These are phyloP conservation scores for Tolypocladium capitatum DNA, from an alignment of 2,329 filamentous ascomycete species.

Conservation along the genomic window DNA sequence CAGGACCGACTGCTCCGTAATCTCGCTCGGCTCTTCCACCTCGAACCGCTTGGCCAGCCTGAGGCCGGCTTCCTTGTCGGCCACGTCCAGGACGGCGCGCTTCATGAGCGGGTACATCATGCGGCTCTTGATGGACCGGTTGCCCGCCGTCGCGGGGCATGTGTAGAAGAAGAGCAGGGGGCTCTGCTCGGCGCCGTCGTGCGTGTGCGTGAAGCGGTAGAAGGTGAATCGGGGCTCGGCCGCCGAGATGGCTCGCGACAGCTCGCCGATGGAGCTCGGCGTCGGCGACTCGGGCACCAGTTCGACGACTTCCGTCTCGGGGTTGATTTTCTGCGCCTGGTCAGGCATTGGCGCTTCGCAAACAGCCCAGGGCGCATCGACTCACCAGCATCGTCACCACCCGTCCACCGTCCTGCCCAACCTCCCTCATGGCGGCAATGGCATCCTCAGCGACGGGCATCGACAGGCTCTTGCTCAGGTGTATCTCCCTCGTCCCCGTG, in stretches of 20 bases:
- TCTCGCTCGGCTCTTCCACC: slow-evolving; percentile 53
- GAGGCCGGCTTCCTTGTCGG: slow-evolving; percentile 51
- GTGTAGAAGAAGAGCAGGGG: slow-evolving; percentile 74
- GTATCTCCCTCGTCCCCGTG: slow-evolving; percentile 46
- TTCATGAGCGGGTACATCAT: slow-evolving; percentile 74
- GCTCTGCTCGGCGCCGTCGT: slow-evolving; percentile 36
- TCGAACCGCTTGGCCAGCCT: slow-evolving; percentile 58
- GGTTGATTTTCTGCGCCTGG: slow-evolving; percentile 53
- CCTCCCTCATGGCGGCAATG: slow-evolving; percentile 45
- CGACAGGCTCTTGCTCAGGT: slow-evolving; percentile 41
- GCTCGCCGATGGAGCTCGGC: slow-evolving; percentile 41
- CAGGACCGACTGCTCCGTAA: slow-evolving; percentile 52
- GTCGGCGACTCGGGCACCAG: slow-evolving; percentile 41
- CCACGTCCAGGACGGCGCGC: slow-evolving; percentile 51
- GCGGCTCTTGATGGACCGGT: slow-evolving; percentile 63
- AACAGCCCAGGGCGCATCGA: slow-evolving; percentile 2
- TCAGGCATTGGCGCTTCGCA: background rate
- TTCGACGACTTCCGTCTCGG: slow-evolving; percentile 54
- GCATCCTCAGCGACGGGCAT: slow-evolving; percentile 52
- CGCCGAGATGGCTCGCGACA: slow-evolving; percentile 47
- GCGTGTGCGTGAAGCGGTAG: slow-evolving; percentile 51
- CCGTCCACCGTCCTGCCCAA: slow-evolving; percentile 38
- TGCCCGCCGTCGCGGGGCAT: slow-evolving; percentile 51
- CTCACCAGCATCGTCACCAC: slow-evolving; percentile 53
- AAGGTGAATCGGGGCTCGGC: slow-evolving; percentile 67